Base-by-base conservation (phyloP, 495 filamentous ascomycete genomes). In the Podospora fimiseda region DNA sequence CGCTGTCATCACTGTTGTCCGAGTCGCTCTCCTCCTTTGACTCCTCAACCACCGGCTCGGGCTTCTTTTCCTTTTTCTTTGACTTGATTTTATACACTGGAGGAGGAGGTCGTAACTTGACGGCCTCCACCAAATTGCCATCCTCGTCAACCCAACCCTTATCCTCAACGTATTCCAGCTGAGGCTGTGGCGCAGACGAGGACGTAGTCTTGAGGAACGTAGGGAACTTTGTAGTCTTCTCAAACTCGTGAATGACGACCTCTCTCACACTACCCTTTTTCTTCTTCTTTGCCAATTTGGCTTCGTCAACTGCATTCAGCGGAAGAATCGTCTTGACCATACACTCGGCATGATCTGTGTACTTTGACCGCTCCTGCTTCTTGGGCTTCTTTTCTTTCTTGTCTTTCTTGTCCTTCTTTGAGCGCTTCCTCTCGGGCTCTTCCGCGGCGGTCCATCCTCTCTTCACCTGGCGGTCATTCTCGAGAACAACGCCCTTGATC, bases 71-170 rank as follows among this genome's bases (percentile, higher is more conserved):
- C 13, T 56, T 48, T 39, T 51, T 52, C 3, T 40, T 20, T 2
- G 54, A 19, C 41, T 48, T 54, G 16, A 24, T 50, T 20, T 46
- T 58, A 27, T 30, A 47, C 0, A 45, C 37, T 8, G 43, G 48
- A 30, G 37, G 48, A 41, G 51, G 42, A 20, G 49, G 50, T 9
- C 38, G 72, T 36, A 61, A 61, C 38, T 66, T 73, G 15, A 70
- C 67, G 3, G 62, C 58, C 46, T 96, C 85, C 9, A 93, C 81
- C 18, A 96, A 61, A 48, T 84, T 81, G 2, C 90, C 93, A 15
- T 82, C 71, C 57, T 81, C 80, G 62, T 96, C 87, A 3, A 95
- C 75, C 93, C 93, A 96, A 0, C 93, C 92, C 57, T 88, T 87
- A 14, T 83, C 89, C 23, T 96, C 83, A 15, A 87, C 70, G 63